Evolutionary conservation across 495 filamentous ascomycete genomes (phyloP).

Genomic region (Chaetomium fimeti): DNA sequence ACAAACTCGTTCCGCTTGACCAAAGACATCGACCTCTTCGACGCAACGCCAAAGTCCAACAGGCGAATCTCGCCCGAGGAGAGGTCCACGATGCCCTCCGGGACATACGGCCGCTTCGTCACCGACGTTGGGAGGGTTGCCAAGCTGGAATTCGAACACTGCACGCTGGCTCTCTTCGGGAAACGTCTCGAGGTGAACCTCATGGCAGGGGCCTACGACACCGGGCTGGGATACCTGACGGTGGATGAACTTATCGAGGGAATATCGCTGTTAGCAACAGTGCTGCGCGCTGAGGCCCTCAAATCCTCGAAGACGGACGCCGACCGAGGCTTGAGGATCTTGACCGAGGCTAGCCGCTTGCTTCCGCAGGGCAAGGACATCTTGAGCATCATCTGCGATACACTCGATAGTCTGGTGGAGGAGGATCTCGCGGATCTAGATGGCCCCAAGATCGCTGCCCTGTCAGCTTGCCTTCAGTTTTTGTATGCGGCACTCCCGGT

Average conservation of each 20-base stretch:
- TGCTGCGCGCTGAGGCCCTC: constrained; percentile 42
- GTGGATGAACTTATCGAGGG: constrained; percentile 43
- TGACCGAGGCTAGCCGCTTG: constrained; percentile 72
- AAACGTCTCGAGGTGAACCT: constrained; percentile 63
- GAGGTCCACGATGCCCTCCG: constrained; percentile 54
- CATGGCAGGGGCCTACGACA: constrained; percentile 38
- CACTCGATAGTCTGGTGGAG: constrained; percentile 74
- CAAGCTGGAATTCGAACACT: constrained; percentile 68
- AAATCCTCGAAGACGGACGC: constrained; percentile 31
- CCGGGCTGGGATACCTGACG: constrained; percentile 36
- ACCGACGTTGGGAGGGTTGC: constrained; percentile 56
- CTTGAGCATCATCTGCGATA: constrained; percentile 73
- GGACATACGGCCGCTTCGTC: constrained; percentile 68
- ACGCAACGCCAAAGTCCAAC: constrained; percentile 32
- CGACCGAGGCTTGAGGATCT: constrained; percentile 48
- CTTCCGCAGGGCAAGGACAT: constrained; percentile 73
- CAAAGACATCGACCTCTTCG: constrained; percentile 55
- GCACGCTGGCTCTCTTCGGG: constrained; percentile 72
- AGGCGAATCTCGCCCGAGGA: constrained; percentile 37
- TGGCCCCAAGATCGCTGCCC: constrained; percentile 56
- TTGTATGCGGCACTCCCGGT: constrained; percentile 65
- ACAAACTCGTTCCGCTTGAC: constrained; percentile 61
- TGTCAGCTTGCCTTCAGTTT: constrained; percentile 76
- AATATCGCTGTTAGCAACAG: constrained; percentile 43
- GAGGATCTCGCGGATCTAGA: constrained; percentile 53